Conservation (phyloP, 106 monocot species). For the Allium cepa region DNA sequence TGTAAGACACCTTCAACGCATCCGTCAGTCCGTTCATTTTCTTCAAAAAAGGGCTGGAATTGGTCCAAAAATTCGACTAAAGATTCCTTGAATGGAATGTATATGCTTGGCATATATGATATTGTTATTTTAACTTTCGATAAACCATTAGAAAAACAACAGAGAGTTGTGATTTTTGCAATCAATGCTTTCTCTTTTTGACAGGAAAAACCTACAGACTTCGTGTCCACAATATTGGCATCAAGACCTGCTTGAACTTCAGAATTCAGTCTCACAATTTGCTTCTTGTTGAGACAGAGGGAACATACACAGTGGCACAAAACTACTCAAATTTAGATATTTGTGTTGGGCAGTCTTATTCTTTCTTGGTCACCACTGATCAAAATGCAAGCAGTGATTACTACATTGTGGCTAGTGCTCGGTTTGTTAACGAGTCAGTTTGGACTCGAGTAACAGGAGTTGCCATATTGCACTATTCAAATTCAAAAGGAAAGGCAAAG, state of each 20-base stretch:
- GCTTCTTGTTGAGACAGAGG: conserved; percentile 69
- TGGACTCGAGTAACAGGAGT: conserved; percentile 68
- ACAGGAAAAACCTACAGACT: conserved; percentile 63
- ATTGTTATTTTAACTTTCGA: too few species aligned
- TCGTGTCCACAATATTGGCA: conserved; percentile 71
- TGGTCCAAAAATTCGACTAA: too few species aligned
- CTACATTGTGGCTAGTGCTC: conserved; percentile 70
- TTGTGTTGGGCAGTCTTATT: conserved; percentile 76
- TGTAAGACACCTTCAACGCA: too few species aligned
- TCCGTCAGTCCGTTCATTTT: too few species aligned
- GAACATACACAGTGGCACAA: conserved; percentile 59
- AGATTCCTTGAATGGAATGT: too few species aligned
- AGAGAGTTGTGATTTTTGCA: too few species aligned
- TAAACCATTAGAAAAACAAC: too few species aligned
- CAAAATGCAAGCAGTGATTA: conserved; percentile 79
- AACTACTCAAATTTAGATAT: conserved; percentile 60
- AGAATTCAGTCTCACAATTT: conserved; percentile 72
- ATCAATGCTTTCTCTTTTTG: too few species aligned
- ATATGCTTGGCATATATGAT: too few species aligned
- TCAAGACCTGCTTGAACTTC: conserved; percentile 68
- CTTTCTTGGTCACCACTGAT: conserved; percentile 72
- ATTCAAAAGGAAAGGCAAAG: conserved; percentile 40
- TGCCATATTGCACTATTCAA: conserved; percentile 61
- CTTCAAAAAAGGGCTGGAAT: too few species aligned
- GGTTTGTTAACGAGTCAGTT: conserved; percentile 58